These are phyloP conservation scores for Apophysomyces elegans DNA, from an alignment of 371 early-diverging fungal species.

Conservation along the genomic window DNA sequence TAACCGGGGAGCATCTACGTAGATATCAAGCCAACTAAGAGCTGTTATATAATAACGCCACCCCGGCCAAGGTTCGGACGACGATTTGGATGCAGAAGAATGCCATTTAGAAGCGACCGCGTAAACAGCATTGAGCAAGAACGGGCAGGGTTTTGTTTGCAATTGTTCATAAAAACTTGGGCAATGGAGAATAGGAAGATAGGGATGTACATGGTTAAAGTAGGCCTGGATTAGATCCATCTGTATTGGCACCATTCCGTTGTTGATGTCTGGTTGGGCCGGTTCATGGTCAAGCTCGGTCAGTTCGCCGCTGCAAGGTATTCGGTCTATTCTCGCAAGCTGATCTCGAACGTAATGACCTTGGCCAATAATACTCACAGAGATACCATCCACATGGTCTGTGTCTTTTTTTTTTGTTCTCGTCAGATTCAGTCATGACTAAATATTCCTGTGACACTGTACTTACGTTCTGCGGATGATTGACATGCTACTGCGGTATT, in stretches of 20 bases:
- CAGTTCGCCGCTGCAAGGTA: constrained; percentile 22
- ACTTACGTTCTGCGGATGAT: neutral
- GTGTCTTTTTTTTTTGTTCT: neutral
- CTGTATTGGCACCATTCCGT: constrained; percentile 12
- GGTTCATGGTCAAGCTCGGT: constrained; percentile 3
- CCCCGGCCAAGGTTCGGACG: constrained; percentile 32
- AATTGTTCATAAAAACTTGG: constrained; percentile 42
- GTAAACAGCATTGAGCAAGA: constrained; percentile 62
- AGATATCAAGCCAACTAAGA: constrained; percentile 36
- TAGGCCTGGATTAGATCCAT: constrained; percentile 37
- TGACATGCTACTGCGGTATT: neutral
- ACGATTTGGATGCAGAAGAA: neutral
- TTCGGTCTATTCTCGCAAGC: constrained; percentile 24
- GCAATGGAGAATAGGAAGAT: constrained; percentile 57
- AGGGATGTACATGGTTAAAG: constrained; percentile 60
- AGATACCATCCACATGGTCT: constrained; percentile 4
- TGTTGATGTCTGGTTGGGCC: neutral
- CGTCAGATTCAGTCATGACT: neutral
- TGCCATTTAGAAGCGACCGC: constrained; percentile 55
- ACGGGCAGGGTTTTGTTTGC: constrained; percentile 41
- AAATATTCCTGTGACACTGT: neutral
- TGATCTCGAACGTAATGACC: constrained; percentile 9
- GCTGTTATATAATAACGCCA: constrained; percentile 47
- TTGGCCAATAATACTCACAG: constrained; percentile 13
- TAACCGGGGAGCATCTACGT: constrained; percentile 45